These are phyloP conservation scores for Saccharomycopsis sp. DNA, from an alignment of 805 yeast species.

Conservation along the genomic window DNA sequence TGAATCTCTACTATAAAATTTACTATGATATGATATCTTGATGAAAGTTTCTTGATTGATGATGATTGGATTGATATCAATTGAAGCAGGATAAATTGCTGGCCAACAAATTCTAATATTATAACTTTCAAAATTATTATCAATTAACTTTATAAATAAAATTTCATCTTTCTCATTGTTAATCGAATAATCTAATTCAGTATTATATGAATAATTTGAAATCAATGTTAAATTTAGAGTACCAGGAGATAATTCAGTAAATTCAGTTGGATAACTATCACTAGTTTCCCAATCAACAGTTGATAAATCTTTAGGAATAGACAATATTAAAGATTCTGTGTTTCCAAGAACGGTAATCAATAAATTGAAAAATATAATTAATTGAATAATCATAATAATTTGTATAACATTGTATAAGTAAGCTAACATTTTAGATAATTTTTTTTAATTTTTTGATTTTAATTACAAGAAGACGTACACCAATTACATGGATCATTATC, in stretches of 20 bases:
- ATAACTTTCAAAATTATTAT: background rate
- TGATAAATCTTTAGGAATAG: background rate
- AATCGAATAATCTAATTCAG: slow-evolving; percentile 3
- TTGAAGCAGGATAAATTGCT: slow-evolving; percentile 14
- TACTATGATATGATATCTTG: slow-evolving; percentile 7
- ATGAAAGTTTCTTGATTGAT: slow-evolving; percentile 1
- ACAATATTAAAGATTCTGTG: background rate
- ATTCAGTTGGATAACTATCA: too few relatives aligned
- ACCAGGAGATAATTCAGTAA: too few relatives aligned
- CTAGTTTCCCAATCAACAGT: slow-evolving; percentile 1
- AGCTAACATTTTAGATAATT: too few relatives aligned
- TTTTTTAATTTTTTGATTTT: too few relatives aligned
- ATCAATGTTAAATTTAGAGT: background rate
- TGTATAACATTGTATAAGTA: too few relatives aligned
- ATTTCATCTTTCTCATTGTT: background rate
- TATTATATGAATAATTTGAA: slow-evolving; percentile 9
- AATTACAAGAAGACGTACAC: too few relatives aligned
- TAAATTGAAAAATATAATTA: too few relatives aligned
- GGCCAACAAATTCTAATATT: slow-evolving; percentile 17
- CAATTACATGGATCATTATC: background rate
- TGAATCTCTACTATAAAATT: slow-evolving; percentile 6
- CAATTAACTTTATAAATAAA: background rate
- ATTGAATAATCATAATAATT: too few relatives aligned
- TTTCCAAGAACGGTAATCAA: too few relatives aligned
- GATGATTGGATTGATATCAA: slow-evolving; percentile 11